These are phyloP conservation scores for Xylariaceae sp. DNA, from an alignment of 2,329 filamentous ascomycete genomes.

Conservation along the genomic window DNA sequence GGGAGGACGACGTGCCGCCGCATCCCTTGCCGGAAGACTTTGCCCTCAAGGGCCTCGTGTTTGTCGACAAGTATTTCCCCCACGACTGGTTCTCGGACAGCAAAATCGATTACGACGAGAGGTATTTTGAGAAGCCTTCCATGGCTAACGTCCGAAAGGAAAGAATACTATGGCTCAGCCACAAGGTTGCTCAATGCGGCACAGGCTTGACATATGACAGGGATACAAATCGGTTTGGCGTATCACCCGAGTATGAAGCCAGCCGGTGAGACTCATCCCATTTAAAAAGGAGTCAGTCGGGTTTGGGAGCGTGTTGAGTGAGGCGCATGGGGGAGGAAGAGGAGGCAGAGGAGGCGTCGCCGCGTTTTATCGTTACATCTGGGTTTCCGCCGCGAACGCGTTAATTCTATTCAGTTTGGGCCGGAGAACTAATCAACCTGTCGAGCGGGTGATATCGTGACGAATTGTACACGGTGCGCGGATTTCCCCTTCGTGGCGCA, in stretches of 20 bases:
- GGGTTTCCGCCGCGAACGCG: too few relatives aligned
- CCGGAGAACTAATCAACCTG: too few relatives aligned
- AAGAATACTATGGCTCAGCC: constrained; percentile 54
- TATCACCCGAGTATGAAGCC: constrained; percentile 18
- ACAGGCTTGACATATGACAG: constrained; percentile 45
- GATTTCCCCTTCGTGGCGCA: too few relatives aligned
- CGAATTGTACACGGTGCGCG: too few relatives aligned
- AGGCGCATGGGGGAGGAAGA: neutral
- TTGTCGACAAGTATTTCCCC: constrained; percentile 55
- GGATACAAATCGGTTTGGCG: constrained; percentile 35
- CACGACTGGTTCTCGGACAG: constrained; percentile 52
- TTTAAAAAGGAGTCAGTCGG: neutral
- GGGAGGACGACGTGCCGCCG: constrained; percentile 39
- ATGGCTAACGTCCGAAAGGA: constrained; percentile 54
- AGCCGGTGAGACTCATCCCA: neutral
- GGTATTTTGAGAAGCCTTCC: constrained; percentile 56
- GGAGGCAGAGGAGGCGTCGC: too few relatives aligned
- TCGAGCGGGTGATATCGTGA: too few relatives aligned
- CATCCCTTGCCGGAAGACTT: constrained; percentile 65
- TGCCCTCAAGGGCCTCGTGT: constrained; percentile 58
- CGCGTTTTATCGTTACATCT: too few relatives aligned
- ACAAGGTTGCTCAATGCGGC: constrained; percentile 39
- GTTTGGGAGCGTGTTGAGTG: neutral
- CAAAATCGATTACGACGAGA: constrained; percentile 62
- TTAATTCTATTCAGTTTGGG: too few relatives aligned